A percentile compares a stretch with the other conserved stretches of the same genome.
Conservation (phyloP, 331 rosid genomes). For the Dryas integrifolia region DNA sequence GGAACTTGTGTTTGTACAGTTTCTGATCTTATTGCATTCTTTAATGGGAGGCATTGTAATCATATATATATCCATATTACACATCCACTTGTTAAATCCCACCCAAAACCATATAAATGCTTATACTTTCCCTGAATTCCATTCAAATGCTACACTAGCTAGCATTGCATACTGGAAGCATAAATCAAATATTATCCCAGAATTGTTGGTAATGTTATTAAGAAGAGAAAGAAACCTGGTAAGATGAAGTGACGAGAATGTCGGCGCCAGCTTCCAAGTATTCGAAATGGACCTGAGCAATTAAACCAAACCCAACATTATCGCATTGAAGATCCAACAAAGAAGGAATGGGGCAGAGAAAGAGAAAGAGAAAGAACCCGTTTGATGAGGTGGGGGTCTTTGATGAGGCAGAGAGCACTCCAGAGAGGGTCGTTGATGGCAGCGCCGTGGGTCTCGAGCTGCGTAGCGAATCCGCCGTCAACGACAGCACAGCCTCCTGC, state of each 20-base stretch:
- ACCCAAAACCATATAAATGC: too few species aligned
- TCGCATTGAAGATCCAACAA: not conserved
- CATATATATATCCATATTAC: too few species aligned
- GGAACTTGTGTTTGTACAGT: not conserved
- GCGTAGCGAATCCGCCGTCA: constrained; percentile 90
- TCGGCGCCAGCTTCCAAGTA: constrained; percentile 84
- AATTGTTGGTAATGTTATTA: not conserved
- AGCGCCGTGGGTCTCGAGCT: constrained; percentile 78
- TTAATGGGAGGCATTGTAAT: not conserved
- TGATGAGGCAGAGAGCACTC: constrained; percentile 80
- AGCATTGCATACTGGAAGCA: too few species aligned
- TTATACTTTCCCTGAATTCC: too few species aligned
- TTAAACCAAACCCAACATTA: not conserved
- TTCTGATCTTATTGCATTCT: not conserved
- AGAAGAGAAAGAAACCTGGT: constrained; percentile 56
- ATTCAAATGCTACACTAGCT: too few species aligned
- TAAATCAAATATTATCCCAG: not conserved
- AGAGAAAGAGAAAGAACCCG: constrained; percentile 30
- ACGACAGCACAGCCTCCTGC: constrained; percentile 71
- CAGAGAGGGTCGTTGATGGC: constrained; percentile 73
- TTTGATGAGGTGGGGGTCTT: constrained; percentile 59
- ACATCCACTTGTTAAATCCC: too few species aligned
- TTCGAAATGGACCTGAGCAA: constrained; percentile 71
- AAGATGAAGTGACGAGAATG: constrained; percentile 78
- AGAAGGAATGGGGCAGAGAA: not conserved